Conservation (phyloP, 305 asterid genomes). For the Fraxinus ornus region DNA sequence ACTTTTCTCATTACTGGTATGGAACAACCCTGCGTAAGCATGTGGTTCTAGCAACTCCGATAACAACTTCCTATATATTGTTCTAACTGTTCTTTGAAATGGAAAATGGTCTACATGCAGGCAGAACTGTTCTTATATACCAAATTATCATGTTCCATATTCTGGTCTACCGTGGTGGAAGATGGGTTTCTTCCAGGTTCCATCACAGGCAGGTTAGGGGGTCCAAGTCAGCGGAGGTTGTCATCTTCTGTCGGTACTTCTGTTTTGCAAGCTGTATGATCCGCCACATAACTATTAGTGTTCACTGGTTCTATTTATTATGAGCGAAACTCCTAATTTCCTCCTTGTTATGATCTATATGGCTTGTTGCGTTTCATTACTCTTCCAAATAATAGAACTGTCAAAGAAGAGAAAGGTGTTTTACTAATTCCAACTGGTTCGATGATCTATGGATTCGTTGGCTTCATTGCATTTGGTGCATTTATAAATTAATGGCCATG, state of each 20-base stretch:
- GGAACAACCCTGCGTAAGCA: conserved; percentile 19
- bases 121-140: conserved; percentile 64
- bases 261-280: conserved; percentile 80
- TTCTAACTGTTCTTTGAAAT: conserved; percentile 22
- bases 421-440: conserved; percentile 1
- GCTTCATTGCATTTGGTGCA: conserved; percentile 20
- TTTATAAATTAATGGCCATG: neutral
- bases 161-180: conserved; percentile 48
- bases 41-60: neutral
- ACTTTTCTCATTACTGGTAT: conserved; percentile 61
- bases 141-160: conserved; percentile 59
- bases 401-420: neutral
- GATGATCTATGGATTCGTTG: conserved; percentile 5
- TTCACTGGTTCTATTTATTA: conserved; percentile 16
- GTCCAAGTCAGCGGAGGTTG: conserved; percentile 88
- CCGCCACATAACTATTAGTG: conserved; percentile 23
- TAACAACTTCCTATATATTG: neutral
- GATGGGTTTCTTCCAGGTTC: conserved; percentile 62
- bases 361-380: conserved; percentile 2
- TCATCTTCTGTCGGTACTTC: conserved; percentile 60
- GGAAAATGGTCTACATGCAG: conserved; percentile 34
- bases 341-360: conserved; percentile 18
- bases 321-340: conserved; percentile 5
- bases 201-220: conserved; percentile 82
- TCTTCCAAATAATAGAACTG: neutral